Base-by-base conservation (phyloP, 1,284 basidiomycete genomes). In the Fomitopsis schrenkii region DNA sequence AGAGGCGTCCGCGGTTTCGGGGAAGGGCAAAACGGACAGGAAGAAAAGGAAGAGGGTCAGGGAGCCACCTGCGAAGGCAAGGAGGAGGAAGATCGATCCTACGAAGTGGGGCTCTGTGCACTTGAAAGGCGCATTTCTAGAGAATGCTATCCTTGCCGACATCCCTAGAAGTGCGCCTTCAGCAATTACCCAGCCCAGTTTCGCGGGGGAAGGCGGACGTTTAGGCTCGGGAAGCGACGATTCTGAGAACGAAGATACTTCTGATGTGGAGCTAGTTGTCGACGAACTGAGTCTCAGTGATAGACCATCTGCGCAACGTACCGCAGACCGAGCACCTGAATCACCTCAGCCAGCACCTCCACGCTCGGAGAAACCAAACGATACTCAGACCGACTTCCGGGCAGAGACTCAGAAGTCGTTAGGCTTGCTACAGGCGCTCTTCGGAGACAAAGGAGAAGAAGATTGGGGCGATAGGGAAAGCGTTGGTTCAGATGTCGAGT, bases 71-170 rank as follows among this genome's bases (percentile, higher is more conserved):
- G 72, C 72, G 12, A 76, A 85, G 17, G 81, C 85, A 3, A 72
- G 84, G 62, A 73, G 78, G 62, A 74, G 78, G 62, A 82, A 79
- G 59, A 90, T 92, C 64, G 88, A 91, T 68, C 84, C 88, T 63
- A 82, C 81, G 22, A 79, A 79, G 56, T 92, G 84, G 79, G 87
- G 84, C 41, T 87, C 87, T 35, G 76, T 78, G 22, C 83, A 88
- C 68, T 67, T 91, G 66, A 88, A 83, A 60, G 90, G 88, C 2
- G 74, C 81, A 33, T 87, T 88, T 71, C 67, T 91, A 67, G 86
- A 88, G 57, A 69, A 67, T 10, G 68, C 60, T 9, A 66, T 68
- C 17, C 63, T 68, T 19, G 52, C 52, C 14, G 14, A 14, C 2
- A 55, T 69, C 33, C 40, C 38, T 6, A 40, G 55, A 2, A 41